phyloP scores from a whole-genome alignment of 306 rosid genomes.

The Malus sylvestris region DNA sequence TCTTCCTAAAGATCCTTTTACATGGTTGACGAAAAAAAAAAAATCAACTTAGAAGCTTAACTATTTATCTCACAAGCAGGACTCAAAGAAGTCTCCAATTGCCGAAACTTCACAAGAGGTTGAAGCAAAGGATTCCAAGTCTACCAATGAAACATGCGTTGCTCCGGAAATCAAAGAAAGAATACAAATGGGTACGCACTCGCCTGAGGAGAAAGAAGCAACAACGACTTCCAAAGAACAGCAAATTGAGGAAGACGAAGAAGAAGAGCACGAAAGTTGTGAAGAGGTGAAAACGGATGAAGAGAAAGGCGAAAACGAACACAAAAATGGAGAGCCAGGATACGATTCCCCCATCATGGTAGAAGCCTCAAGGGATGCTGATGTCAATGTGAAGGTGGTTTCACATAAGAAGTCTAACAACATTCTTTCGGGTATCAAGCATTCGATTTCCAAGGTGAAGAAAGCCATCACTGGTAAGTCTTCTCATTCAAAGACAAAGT shows the following conservation, averaged over 20 bases:
- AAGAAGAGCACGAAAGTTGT: constrained; percentile 4
- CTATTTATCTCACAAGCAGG: constrained; percentile 19
- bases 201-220: constrained; percentile 11
- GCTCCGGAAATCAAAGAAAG: too few relatives aligned
- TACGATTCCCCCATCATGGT: constrained; percentile 26
- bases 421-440: constrained; percentile 65
- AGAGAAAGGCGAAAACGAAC: constrained; percentile 22
- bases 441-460: constrained; percentile 68
- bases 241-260: constrained; percentile 17
- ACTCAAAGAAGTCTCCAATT: not conserved
- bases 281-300: constrained; percentile 12
- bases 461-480: constrained; percentile 64
- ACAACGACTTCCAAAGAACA: constrained; percentile 2
- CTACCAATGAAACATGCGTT: too few relatives aligned
- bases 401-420: constrained; percentile 50
- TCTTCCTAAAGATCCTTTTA: too few relatives aligned
- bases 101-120: too few relatives aligned
- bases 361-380: constrained; percentile 30
- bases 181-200: not conserved
- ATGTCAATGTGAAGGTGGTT: constrained; percentile 13
- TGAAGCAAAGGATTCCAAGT: too few relatives aligned
- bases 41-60: not conserved
- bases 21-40: too few relatives aligned
- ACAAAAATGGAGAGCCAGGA: constrained; percentile 8
- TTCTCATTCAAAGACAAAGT: constrained; percentile 38